Evolutionary conservation across 495 filamentous ascomycete genomes (phyloP), one percentile per base, ranked within the genome.

Genomic region (Hypoxylon trugodes): DNA sequence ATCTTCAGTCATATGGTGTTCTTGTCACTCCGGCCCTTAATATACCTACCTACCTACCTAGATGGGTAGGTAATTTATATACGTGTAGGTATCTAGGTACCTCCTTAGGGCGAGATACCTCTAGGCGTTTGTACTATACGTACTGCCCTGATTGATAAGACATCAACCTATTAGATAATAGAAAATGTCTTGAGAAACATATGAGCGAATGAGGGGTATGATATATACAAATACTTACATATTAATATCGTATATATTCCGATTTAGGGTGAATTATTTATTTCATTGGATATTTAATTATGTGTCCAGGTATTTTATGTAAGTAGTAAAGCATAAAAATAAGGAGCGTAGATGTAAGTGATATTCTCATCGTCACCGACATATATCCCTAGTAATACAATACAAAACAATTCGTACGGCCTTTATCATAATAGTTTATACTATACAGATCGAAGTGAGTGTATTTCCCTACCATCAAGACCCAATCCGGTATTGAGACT

Each of bases 111-210:
- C n/a, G n/a, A n/a, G n/a, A n/a, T n/a, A n/a, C n/a, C n/a, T n/a
- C n/a, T n/a, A n/a, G n/a, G n/a, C n/a, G n/a, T n/a, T n/a, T n/a
- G n/a, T n/a, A n/a, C n/a, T n/a, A n/a, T n/a, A n/a, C n/a, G n/a
- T n/a, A n/a, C n/a, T n/a, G n/a, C n/a, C n/a, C n/a, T n/a, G n/a
- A n/a, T n/a, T n/a, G n/a, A n/a, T n/a, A n/a, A n/a, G n/a, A n/a
- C n/a, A n/a, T n/a, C n/a, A n/a, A n/a, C n/a, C n/a, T 51, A 51
- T 38, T 51, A 51, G 48, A 51, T 49, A 59, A 59, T 59, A 42
- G 36, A 49, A 59, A 49, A 19, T 32, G n/a, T 37, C 30, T n/a
- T n/a, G n/a, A 32, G 28, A 49, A 16, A 33, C 35, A 33, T 33
- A 25, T 49, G 42, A 26, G 42, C 42, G n/a, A 46, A 46, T 26